Base-by-base conservation (phyloP, 1,284 basidiomycete species). In the Moesziomyces sp. region DNA sequence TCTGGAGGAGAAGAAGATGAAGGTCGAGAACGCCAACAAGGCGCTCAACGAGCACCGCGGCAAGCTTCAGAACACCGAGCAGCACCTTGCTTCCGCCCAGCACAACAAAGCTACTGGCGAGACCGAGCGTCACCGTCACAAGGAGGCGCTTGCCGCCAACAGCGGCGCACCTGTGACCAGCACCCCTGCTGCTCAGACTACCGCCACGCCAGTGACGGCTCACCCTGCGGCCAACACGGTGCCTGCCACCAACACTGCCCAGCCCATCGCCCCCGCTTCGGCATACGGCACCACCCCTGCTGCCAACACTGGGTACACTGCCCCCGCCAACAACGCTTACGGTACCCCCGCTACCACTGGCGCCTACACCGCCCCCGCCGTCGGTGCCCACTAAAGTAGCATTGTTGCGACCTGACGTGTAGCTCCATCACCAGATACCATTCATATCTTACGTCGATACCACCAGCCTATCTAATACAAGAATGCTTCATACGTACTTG, bases 1-100 rank as follows among this genome's bases (percentile, higher is more conserved):
- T 0, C 50, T 74, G 5, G 72, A 74, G 21, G 72, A 74, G 56
- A 69, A 66, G 62, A 62, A 65, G 59, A 66, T 74, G 66, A 61
- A 69, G 59, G 46, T 74, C 3, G 66, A 70, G 19, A 62, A 47
- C 28, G 30, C 56, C 26, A 24, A 52, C 18, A 70, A 66, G 52
- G 53, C 53, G 4, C 45, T 69, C 33, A 23, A 45, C 42, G 58
- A 63, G 6, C 72, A 74, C 43, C 46, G 51, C 16, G 52, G 42
- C n/a, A 56, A 54, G 40, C 43, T 69, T 9, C 46, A 54, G 52
- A 5, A 18, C n/a, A 52, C 59, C 16, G 66, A 74, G 35, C 62
- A 70, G 24, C 6, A 63, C 19, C 55, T 74, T 11, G 72, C 59
- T 6, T 28, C 33, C 9, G 72, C 62, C 23, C 62, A 74, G 45